Evolutionary conservation across 2,329 filamentous ascomycete species (phyloP), one percentile per base, ranked within the genome.

Genomic region (Claviceps pusilla): DNA sequence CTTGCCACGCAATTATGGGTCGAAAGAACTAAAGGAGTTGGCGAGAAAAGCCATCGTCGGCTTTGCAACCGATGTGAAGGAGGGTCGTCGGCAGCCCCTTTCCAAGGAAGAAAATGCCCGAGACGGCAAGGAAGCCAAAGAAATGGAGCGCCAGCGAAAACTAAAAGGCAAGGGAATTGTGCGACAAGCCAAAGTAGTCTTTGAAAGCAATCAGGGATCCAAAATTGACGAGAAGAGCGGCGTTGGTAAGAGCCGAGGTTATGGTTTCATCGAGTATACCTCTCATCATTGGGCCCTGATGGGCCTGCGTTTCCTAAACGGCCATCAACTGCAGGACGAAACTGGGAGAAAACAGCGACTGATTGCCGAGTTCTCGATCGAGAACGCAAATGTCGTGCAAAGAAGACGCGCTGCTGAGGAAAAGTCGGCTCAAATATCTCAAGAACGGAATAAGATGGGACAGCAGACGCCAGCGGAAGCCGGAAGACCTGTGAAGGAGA

Each of bases 251-350:
- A 93, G 87, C 66, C 81, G 91, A 66, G 93, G 93, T 5, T 98
- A 98, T 67, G 93, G 94, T 12, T 98, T 98, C 73, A 86, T 98
- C 60, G 93, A 98, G 71, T 98, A 96, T 70, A 86, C 83, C 59
- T 93, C 87, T 35, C 93, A 98, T 65, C 85, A 93, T 51, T 91
- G 86, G 76, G 93, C 93, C 14, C 76, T 98, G 43, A 97, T 97
- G 88, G 93, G 89, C 29, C 74, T 98, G 58, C 79, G 93, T 49
- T 97, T 89, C 83, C 76, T 98, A 55, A 98, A 98, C 66, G 90
- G 91, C 1, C 84, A 79, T 56, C 72, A 79, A 37, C 61, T 82
- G 19, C 73, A 77, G 62, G 79, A 77, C 58, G 70, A 74, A 29
- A 70, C 78, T 53, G 89, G 93, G 59, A 88, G 86, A 71, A 91